Conservation (phyloP, 805 yeast species). For the Candida berthetii region DNA sequence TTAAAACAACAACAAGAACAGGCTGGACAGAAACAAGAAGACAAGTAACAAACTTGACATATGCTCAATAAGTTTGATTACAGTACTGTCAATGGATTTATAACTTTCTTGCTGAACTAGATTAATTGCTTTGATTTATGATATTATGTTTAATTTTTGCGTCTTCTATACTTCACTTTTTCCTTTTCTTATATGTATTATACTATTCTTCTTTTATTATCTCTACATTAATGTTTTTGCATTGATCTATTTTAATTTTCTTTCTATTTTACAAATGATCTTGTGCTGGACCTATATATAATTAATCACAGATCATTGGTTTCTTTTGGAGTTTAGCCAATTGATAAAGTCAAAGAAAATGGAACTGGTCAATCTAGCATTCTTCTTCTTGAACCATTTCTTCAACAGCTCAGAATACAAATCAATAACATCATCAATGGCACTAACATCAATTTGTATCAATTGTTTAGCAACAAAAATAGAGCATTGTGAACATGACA, state of each 20-base stretch:
- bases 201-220: neutral
- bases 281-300: no score
- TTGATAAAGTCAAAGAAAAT: conserved; percentile 75
- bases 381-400: conserved; percentile 48
- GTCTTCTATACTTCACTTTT: neutral
- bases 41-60: no score
- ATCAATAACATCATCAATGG: conserved; percentile 40
- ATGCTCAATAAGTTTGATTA: no score
- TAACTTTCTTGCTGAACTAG: no score
- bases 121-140: no score
- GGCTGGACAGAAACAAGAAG: neutral
- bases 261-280: neutral
- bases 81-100: no score
- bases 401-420: conserved; percentile 51
- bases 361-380: conserved; percentile 43
- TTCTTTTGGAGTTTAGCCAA: conserved; percentile 60
- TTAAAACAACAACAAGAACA: conserved; percentile 1
- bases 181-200: neutral
- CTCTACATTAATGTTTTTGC: neutral
- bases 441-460: conserved; percentile 25
- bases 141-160: no score
- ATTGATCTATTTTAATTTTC: neutral
- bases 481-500: conserved; percentile 55
- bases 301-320: conserved; percentile 3
- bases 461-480: conserved; percentile 57